Evolutionary conservation across 2,329 filamentous ascomycete genomes (phyloP).

Genomic region (Talaromyces rugulosus): DNA sequence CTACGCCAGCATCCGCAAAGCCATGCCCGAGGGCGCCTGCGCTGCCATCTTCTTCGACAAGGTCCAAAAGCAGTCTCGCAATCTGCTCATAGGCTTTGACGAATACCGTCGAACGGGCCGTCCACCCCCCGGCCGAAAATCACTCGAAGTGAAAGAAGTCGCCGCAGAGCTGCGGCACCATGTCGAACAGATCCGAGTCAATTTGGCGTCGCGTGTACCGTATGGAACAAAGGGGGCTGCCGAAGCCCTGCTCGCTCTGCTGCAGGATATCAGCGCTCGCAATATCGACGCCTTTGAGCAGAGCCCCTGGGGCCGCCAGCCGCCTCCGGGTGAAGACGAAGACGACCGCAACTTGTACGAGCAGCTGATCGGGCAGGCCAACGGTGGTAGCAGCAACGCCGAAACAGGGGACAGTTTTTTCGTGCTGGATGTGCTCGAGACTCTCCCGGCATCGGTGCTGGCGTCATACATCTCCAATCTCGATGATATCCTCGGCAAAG

Average conservation of each 20-base stretch:
- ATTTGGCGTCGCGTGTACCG: conserved; percentile 30
- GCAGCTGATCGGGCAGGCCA: conserved; percentile 34
- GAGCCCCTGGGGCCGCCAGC: conserved; percentile 29
- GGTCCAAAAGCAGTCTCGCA: conserved; percentile 29
- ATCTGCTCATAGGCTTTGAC: conserved; percentile 36
- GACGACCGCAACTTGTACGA: conserved; percentile 41
- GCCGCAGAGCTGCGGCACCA: conserved; percentile 27
- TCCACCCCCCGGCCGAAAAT: conserved; percentile 17
- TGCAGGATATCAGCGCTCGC: conserved; percentile 34
- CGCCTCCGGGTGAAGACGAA: conserved; percentile 33
- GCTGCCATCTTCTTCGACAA: conserved; percentile 44
- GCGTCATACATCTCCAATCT: conserved; percentile 27
- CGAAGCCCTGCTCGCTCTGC: conserved; percentile 33
- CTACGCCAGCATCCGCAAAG: conserved; percentile 38
- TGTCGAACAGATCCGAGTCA: conserved; percentile 28
- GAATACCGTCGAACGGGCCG: conserved; percentile 34
- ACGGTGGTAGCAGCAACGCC: conserved; percentile 4
- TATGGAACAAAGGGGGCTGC: conserved; percentile 35
- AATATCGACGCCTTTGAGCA: conserved; percentile 38
- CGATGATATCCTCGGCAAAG: conserved; percentile 32
- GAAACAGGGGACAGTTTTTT: conserved; percentile 18
- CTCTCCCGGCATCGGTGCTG: conserved; percentile 27
- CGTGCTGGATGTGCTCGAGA: conserved; percentile 36
- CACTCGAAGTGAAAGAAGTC: conserved; percentile 27
- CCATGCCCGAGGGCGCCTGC: conserved; percentile 38